Evolutionary conservation across 2,329 filamentous ascomycete species (phyloP).

Genomic region (Aureobasidium sp.): DNA sequence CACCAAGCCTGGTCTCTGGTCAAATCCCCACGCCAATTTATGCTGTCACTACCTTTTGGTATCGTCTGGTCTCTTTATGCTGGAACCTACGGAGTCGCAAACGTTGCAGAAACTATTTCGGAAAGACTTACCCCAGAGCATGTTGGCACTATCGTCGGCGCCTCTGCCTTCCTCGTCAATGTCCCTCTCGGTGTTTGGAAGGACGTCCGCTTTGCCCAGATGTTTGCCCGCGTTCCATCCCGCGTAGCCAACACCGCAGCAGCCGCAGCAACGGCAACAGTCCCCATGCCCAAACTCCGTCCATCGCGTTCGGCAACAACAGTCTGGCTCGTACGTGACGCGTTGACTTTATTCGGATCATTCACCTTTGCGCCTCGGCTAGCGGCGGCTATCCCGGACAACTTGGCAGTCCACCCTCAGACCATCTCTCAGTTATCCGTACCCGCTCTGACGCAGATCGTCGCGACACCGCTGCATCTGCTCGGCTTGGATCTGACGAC

Average conservation of each 20-base stretch:
- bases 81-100: conserved; percentile 26
- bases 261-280: background rate
- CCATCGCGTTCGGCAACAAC: conserved; percentile 19
- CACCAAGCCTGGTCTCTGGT: conserved; percentile 22
- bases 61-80: conserved; percentile 28
- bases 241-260: conserved; percentile 10
- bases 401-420: conserved; percentile 19
- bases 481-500: conserved; percentile 26
- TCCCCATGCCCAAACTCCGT: conserved; percentile 12
- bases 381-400: conserved; percentile 20
- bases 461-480: conserved; percentile 26
- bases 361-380: conserved; percentile 26
- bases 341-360: conserved; percentile 28
- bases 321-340: conserved; percentile 27
- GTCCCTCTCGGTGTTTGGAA: conserved; percentile 27
- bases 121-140: conserved; percentile 19
- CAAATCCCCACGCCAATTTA: conserved; percentile 23
- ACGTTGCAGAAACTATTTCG: conserved; percentile 22
- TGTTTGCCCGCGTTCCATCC: conserved; percentile 20
- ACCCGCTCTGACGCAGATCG: conserved; percentile 26
- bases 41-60: conserved; percentile 26
- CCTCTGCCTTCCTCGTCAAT: conserved; percentile 26
- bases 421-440: conserved; percentile 25
- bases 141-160: conserved; percentile 20
- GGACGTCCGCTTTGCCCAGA: conserved; percentile 27